Evolutionary conservation across 2,329 filamentous ascomycete genomes (phyloP).

Genomic region (Trichoderma polysporum): DNA sequence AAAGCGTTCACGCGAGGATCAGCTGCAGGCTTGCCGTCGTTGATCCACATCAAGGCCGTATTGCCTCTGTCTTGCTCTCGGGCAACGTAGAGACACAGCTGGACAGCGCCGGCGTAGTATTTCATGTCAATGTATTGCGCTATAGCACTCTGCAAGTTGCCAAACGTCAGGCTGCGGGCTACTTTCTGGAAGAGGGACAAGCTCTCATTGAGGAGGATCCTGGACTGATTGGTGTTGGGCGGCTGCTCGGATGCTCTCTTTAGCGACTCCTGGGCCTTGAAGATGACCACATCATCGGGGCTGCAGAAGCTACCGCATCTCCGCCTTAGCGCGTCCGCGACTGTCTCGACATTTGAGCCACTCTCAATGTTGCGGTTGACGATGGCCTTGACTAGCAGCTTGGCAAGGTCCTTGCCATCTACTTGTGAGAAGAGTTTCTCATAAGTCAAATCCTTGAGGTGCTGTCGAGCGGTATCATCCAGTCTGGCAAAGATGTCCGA

Average conservation of each 20-base stretch:
- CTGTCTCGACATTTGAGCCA: conserved; percentile 94
- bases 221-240: conserved; percentile 70
- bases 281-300: conserved; percentile 93
- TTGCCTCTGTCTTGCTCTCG: conserved; percentile 85
- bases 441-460: conserved; percentile 76
- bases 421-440: conserved; percentile 80
- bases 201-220: conserved; percentile 83
- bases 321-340: conserved; percentile 88
- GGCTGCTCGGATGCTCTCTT: conserved; percentile 82
- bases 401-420: conserved; percentile 83
- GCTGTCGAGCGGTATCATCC: conserved; percentile 66
- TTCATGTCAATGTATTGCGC: conserved; percentile 76
- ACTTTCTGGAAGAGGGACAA: conserved; percentile 86
- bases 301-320: conserved; percentile 97
- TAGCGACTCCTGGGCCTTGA: conserved; percentile 94
- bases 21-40: conserved; percentile 70
- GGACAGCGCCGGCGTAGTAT: conserved; percentile 93
- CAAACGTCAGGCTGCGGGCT: conserved; percentile 74
- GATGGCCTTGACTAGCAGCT: conserved; percentile 93
- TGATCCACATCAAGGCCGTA: conserved; percentile 79
- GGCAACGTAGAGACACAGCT: conserved; percentile 80
- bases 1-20: conserved; percentile 71
- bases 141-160: conserved; percentile 76
- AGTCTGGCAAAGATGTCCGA: conserved; percentile 81
- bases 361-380: conserved; percentile 97